Conservation (phyloP, 495 filamentous ascomycete species). For the Stereocaulon alpinum region DNA sequence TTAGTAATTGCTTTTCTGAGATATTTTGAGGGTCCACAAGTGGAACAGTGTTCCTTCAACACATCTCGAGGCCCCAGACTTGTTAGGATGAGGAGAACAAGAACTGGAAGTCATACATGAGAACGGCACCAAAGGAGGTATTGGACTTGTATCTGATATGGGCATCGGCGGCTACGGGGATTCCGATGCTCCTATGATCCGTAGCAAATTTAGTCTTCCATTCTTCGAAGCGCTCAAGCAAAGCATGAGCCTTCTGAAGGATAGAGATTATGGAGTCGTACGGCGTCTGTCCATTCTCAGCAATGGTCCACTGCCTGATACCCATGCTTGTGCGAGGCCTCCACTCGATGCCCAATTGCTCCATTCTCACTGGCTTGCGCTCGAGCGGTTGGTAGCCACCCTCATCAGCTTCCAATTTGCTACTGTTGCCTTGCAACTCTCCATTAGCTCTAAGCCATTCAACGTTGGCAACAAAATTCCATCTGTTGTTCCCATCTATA, state of each 20-base stretch:
- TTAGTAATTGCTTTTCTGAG: too few relatives aligned
- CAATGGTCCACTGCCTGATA: constrained; percentile 10
- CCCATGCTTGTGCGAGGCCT: constrained; percentile 9
- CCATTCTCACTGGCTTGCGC: constrained; percentile 7
- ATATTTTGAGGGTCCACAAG: too few relatives aligned
- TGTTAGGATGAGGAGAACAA: too few relatives aligned
- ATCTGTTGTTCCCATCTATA: constrained; percentile 7
- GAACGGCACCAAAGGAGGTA: constrained; percentile 11
- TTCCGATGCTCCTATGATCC: constrained; percentile 1
- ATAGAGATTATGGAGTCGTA: neutral
- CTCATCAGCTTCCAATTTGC: neutral
- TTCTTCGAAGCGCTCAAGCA: too few relatives aligned
- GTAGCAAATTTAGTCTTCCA: too few relatives aligned
- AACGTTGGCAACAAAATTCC: constrained; percentile 12
- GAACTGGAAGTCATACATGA: neutral
- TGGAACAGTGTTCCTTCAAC: too few relatives aligned
- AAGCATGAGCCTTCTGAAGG: too few relatives aligned
- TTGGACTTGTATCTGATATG: constrained; percentile 9
- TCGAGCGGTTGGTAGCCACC: constrained; percentile 6
- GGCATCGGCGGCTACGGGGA: constrained; percentile 9
- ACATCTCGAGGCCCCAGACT: too few relatives aligned
- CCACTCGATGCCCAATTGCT: constrained; percentile 13
- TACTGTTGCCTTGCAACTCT: neutral
- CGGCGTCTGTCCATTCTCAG: constrained; percentile 9
- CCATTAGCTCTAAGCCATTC: neutral